phyloP scores from a whole-genome alignment of 148 eudicot genomes.

The Rhododendron simsii region DNA sequence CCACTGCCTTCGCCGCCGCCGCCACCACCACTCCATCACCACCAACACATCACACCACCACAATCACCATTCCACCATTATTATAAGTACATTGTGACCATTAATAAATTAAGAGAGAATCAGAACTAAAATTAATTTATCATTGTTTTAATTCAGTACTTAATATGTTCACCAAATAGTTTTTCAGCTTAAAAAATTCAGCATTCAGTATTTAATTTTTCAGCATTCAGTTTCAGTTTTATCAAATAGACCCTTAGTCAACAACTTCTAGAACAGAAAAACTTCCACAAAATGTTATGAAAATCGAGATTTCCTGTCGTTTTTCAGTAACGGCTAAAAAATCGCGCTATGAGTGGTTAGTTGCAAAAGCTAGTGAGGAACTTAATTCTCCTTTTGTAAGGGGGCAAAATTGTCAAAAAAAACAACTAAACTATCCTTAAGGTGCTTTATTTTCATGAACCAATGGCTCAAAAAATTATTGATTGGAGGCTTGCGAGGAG shows the following conservation, averaged over 20 bases:
- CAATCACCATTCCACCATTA: too few relatives aligned
- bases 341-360: neutral
- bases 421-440: neutral
- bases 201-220: too few relatives aligned
- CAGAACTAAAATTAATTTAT: too few relatives aligned
- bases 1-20: too few relatives aligned
- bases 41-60: too few relatives aligned
- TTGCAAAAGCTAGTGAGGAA: neutral
- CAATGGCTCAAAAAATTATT: slow-evolving; percentile 14
- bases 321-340: neutral
- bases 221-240: too few relatives aligned
- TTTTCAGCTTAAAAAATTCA: too few relatives aligned
- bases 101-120: too few relatives aligned
- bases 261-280: neutral
- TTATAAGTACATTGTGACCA: too few relatives aligned
- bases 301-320: neutral
- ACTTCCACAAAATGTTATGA: neutral
- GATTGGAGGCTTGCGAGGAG: slow-evolving; percentile 7
- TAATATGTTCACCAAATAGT: too few relatives aligned
- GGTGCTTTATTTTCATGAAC: neutral
- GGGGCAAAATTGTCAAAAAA: neutral
- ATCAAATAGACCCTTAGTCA: neutral
- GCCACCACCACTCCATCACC: too few relatives aligned
- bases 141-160: too few relatives aligned
- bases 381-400: neutral